phyloP scores from a whole-genome alignment of 2,329 filamentous ascomycete genomes.

The Lasiodiplodia theobromae region DNA sequence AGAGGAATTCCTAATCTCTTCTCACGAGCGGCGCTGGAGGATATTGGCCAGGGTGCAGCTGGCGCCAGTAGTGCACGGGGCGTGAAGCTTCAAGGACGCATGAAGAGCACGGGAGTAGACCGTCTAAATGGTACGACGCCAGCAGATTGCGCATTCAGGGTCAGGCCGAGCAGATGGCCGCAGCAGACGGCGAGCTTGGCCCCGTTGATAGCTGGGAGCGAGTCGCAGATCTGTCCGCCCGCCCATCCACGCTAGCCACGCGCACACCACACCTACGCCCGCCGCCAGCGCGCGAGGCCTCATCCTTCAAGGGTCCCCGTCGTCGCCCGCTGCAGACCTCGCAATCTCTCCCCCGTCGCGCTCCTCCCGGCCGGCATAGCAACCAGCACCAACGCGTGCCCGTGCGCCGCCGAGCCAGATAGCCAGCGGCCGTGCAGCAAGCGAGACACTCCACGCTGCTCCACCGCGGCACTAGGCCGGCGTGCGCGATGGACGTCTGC shows the following conservation, averaged over 20 bases:
- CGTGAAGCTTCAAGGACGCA: constrained; percentile 27
- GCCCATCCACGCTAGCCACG: constrained; percentile 25
- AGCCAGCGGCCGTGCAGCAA: constrained; percentile 23
- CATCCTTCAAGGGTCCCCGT: constrained; percentile 8
- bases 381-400: not conserved
- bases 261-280: constrained; percentile 21
- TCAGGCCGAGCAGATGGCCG: constrained; percentile 28
- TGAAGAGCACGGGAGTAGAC: constrained; percentile 29
- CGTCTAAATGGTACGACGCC: constrained; percentile 29
- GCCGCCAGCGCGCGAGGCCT: constrained; percentile 7
- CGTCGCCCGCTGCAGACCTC: constrained; percentile 3
- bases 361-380: not conserved
- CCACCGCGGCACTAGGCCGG: constrained; percentile 21
- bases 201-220: constrained; percentile 25
- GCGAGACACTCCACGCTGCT: constrained; percentile 25
- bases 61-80: constrained; percentile 25
- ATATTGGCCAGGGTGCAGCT: constrained; percentile 16
- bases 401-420: constrained; percentile 7
- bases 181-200: constrained; percentile 26
- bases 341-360: not conserved
- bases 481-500: constrained; percentile 7
- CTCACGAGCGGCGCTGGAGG: constrained; percentile 25
- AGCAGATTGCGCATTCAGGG: constrained; percentile 29
- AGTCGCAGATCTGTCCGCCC: constrained; percentile 28
- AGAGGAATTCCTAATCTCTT: constrained; percentile 28